Percentiles rank a stretch among this genome's conserved stretches.
Evolutionary conservation across 768 basidiomycete genomes (phyloP).

Genomic region (Tricholoma saponaceum): DNA sequence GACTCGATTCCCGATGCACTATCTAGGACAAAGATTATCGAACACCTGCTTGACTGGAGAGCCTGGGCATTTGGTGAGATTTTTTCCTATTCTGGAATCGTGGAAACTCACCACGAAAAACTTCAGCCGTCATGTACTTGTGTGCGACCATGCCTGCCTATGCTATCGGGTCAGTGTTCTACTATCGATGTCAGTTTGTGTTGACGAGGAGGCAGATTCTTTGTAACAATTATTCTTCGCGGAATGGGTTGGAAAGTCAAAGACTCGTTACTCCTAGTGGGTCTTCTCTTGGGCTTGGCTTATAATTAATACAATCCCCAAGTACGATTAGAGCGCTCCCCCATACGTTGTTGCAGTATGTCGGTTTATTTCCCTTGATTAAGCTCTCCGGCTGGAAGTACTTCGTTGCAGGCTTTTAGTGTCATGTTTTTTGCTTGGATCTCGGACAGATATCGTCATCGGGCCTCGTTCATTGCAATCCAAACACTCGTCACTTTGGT

Average conservation of each 20-base stretch:
- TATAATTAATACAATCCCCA: slow-evolving; percentile 1
- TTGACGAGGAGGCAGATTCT: slow-evolving; percentile 27
- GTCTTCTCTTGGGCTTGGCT: slow-evolving; percentile 1
- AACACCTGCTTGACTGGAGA: slow-evolving; percentile 43
- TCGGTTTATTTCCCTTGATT: background rate
- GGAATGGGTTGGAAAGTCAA: slow-evolving; percentile 45
- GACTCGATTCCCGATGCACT: slow-evolving; percentile 44
- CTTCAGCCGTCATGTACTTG: slow-evolving; percentile 43
- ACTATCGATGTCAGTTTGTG: background rate
- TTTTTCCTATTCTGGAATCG: background rate
- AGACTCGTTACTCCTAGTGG: slow-evolving; percentile 40
- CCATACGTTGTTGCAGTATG: slow-evolving; percentile 46
- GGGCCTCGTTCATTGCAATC: slow-evolving; percentile 38
- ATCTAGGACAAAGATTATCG: slow-evolving; percentile 29
- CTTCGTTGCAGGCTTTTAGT: slow-evolving; percentile 28
- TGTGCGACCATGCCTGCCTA: slow-evolving; percentile 47
- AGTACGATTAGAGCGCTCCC: slow-evolving; percentile 36
- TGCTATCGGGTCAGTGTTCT: slow-evolving; percentile 37
- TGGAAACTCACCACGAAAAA: background rate
- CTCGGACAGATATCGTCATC: slow-evolving; percentile 40
- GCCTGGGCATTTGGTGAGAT: slow-evolving; percentile 41
- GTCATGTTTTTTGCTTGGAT: slow-evolving; percentile 42
- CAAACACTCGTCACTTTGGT: slow-evolving; percentile 37
- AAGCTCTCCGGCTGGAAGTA: slow-evolving; percentile 7
- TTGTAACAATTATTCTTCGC: slow-evolving; percentile 42